Base-by-base conservation (phyloP, 228 moss, liverwort and hornwort species). In the Sphagnum magellanicum region DNA sequence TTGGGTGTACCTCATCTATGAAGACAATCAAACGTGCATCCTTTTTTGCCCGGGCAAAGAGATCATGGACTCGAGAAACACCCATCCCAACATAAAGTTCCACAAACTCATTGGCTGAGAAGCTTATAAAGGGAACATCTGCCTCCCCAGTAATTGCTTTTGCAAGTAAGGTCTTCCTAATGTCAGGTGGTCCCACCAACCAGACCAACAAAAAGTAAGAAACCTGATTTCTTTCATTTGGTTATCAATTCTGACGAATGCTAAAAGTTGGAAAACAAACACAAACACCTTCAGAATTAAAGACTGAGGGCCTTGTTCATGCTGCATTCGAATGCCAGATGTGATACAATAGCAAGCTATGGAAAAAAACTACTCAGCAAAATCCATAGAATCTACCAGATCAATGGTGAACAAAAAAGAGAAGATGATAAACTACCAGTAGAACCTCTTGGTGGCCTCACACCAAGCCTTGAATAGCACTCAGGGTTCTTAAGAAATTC, bases 361-460 rank as follows among this genome's bases (percentile, higher is more conserved):
- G n/a, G n/a, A n/a, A n/a, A n/a, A n/a, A n/a, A n/a, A n/a, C n/a
- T n/a, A n/a, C n/a, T n/a, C n/a, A n/a, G n/a, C n/a, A n/a, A n/a
- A n/a, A n/a, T n/a, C n/a, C n/a, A n/a, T n/a, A n/a, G n/a, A n/a
- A n/a, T n/a, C n/a, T n/a, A n/a, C n/a, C n/a, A n/a, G n/a, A n/a
- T n/a, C n/a, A n/a, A n/a, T n/a, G n/a, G n/a, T n/a, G n/a, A n/a
- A n/a, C n/a, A n/a, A n/a, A n/a, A n/a, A n/a, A n/a, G n/a, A n/a
- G n/a, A n/a, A n/a, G n/a, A n/a, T n/a, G n/a, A n/a, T n/a, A n/a
- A n/a, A n/a, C 48, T 80, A 95, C 95, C 92, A 95, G 70, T 61
- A 95, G 75, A 72, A 63, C 95, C 95, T 76, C 90, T 88, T 50
- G 95, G 95, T 63, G 92, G 95, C 77, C 95, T 81, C 62, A 92